These are phyloP conservation scores for Monosporascus sp. DNA, from an alignment of 2,329 filamentous ascomycete species.

Conservation along the genomic window DNA sequence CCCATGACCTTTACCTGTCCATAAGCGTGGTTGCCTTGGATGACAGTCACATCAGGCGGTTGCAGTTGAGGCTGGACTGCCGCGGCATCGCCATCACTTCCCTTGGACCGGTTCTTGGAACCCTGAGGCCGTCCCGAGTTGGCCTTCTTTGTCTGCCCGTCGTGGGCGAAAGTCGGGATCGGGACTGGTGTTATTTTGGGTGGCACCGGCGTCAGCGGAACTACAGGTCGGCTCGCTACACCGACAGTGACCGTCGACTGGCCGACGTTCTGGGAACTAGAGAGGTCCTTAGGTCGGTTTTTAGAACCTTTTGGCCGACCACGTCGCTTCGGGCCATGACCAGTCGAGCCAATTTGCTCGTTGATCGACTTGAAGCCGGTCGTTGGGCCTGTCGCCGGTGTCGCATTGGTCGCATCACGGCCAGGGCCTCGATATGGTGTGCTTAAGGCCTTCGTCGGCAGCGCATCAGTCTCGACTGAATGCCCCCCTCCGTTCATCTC, in stretches of 20 bases:
- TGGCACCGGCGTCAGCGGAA: slow-evolving; percentile 13
- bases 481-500: slow-evolving; percentile 25
- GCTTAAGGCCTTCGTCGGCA: slow-evolving; percentile 14
- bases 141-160: slow-evolving; percentile 22
- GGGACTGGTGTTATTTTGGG: slow-evolving; percentile 26
- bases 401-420: slow-evolving; percentile 11
- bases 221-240: slow-evolving; percentile 4
- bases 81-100: slow-evolving; percentile 6
- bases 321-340: slow-evolving; percentile 31
- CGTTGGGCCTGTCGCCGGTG: slow-evolving; percentile 19
- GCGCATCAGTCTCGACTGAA: slow-evolving; percentile 17
- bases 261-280: slow-evolving; percentile 20
- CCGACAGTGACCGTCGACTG: slow-evolving; percentile 8
- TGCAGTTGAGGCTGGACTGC: slow-evolving; percentile 10
- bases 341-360: slow-evolving; percentile 15
- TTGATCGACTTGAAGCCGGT: slow-evolving; percentile 27
- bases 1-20: slow-evolving; percentile 7
- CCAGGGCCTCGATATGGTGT: slow-evolving; percentile 17
- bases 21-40: slow-evolving; percentile 5
- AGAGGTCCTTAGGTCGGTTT: slow-evolving; percentile 37
- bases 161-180: slow-evolving; percentile 21
- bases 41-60: slow-evolving; percentile 6
- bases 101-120: slow-evolving; percentile 30
- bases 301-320: slow-evolving; percentile 50
- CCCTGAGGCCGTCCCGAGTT: slow-evolving; percentile 32